These are phyloP conservation scores for Funneliformis caledonium DNA, from an alignment of 371 early-diverging fungal species.

Conservation along the genomic window DNA sequence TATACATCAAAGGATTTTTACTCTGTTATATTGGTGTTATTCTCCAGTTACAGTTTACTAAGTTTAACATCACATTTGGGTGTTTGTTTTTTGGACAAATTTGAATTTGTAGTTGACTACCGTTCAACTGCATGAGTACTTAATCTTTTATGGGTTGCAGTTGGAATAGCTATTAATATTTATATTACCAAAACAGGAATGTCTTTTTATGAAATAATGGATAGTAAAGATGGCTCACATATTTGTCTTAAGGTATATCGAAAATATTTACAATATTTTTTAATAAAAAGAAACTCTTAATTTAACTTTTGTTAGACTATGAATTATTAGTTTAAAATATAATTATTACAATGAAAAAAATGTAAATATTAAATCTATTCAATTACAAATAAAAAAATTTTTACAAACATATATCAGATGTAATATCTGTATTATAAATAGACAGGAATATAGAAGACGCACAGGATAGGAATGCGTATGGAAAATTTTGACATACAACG, in stretches of 20 bases:
- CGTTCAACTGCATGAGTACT: neutral
- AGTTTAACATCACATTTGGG: no score
- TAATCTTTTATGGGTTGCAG: neutral
- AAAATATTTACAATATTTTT: no score
- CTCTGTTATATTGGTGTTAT: neutral
- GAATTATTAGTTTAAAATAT: no score
- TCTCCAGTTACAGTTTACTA: neutral
- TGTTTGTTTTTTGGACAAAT: no score
- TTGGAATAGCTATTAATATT: neutral
- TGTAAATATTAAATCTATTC: no score
- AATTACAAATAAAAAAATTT: no score
- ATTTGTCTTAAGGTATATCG: no score
- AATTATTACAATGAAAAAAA: no score
- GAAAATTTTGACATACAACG: slow-evolving; percentile 12
- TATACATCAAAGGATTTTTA: neutral
- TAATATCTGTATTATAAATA: neutral
- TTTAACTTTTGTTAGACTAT: no score
- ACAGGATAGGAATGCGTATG: neutral
- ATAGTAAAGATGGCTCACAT: neutral
- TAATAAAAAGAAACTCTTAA: no score
- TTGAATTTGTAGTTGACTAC: neutral
- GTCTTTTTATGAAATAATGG: neutral
- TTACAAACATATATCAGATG: neutral
- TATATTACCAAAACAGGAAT: neutral
- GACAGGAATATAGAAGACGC: neutral